Evolutionary conservation across 805 yeast species (phyloP), one percentile per base, ranked within the genome.

Genomic region (Kodamaea hsintzibuensis): DNA sequence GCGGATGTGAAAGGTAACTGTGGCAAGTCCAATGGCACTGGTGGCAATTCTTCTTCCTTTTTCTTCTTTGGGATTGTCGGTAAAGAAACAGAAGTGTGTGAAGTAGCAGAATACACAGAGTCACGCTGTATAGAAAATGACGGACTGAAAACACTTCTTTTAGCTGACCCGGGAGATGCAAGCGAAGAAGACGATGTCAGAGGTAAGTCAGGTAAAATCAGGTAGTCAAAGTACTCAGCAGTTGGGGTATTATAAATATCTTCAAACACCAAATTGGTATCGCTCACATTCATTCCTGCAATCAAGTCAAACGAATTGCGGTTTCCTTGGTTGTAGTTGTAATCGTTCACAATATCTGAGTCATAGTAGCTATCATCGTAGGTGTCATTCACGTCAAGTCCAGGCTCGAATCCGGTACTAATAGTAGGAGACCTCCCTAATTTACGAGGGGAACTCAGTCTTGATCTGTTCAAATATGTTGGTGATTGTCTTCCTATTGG

Each of bases 1-100:
- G 80, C 74, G 0, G 86, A 77, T 2, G 82, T 67, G 57, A 84
- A 85, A 2, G 88, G 88, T 7, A 84, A 71, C 45, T 79, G 74
- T 0, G 89, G 89, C 16, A 82, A 60, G 45, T 74, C 76, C 4
- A 79, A 60, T 3, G 83, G 82, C 1, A 77, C 67, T 0, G 77
- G 76, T 0, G 83, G 83, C 9, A 78, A 62, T 3, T 52, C 60
- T 9, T 61, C 66, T 22, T 61, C 60, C 42, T 61, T 64, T 17
- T 58, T 49, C 27, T 18, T 7, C 55, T 47, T 14, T 50, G 56
- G 25, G 48, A 51, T 14, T 25, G 53, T n/a, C 18, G 54, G 51
- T 6, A 47, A 16, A 3, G 54, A 16, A 18, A 35, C 40, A 8
- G 45, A 30, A 17, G 44, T 17, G 4, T 40, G 44, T 8, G 50